These are phyloP conservation scores for Zalaria sp. DNA, from an alignment of 2,329 filamentous ascomycete species.

Conservation along the genomic window DNA sequence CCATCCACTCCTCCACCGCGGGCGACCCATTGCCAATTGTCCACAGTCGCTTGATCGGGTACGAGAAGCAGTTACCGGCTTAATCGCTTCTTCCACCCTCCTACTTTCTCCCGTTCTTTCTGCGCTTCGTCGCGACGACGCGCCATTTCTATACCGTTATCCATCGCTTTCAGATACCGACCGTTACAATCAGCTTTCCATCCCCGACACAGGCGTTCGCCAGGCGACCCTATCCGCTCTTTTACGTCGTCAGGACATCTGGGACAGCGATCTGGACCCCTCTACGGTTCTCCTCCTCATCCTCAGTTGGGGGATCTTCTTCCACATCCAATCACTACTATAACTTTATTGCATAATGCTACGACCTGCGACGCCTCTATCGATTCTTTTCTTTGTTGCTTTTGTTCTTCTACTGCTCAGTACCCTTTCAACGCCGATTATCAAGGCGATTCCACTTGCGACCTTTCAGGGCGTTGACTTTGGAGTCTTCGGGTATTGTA, in stretches of 20 bases:
- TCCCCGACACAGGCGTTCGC: constrained; percentile 30
- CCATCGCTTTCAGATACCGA: background rate
- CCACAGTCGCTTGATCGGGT: too few relatives aligned
- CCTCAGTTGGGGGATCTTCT: background rate
- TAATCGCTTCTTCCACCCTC: too few relatives aligned
- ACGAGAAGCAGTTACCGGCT: too few relatives aligned
- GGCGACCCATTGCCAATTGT: too few relatives aligned
- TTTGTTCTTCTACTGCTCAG: constrained; percentile 77
- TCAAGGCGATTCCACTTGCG: constrained; percentile 72
- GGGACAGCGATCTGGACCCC: too few relatives aligned
- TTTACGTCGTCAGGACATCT: background rate
- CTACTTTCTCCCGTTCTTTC: too few relatives aligned
- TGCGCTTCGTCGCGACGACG: too few relatives aligned
- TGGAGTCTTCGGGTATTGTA: constrained; percentile 87
- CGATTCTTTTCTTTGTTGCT: constrained; percentile 69
- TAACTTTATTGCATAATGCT: constrained; percentile 47
- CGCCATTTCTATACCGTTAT: background rate
- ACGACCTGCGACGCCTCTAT: constrained; percentile 82
- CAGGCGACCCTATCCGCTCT: background rate
- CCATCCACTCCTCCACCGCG: too few relatives aligned
- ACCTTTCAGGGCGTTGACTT: constrained; percentile 64
- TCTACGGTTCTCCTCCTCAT: background rate
- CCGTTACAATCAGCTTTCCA: too few relatives aligned
- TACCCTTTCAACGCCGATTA: constrained; percentile 80
- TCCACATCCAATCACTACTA: background rate